Conservation (phyloP, 2,329 filamentous ascomycete genomes). For the Rosellinia necatrix region DNA sequence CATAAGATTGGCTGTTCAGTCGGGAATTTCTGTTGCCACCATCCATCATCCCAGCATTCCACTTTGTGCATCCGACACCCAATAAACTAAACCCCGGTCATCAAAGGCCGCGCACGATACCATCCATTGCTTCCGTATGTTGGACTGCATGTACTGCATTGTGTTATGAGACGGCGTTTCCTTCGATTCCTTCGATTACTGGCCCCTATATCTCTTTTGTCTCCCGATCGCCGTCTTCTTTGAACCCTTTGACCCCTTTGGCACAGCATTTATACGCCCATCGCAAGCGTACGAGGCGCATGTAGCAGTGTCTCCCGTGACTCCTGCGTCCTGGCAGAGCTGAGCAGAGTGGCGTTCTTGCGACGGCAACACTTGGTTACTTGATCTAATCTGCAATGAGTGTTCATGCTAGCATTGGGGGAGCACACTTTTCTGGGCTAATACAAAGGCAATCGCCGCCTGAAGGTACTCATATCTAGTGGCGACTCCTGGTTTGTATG, state of each 20-base stretch:
- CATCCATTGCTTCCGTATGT: neutral
- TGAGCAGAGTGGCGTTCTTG: neutral
- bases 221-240: neutral
- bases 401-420: neutral
- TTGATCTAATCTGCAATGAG: slow-evolving; percentile 5
- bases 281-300: neutral
- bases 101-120: neutral
- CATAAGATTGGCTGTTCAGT: no score
- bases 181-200: neutral
- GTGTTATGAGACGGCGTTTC: neutral
- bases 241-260: neutral
- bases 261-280: neutral
- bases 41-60: neutral
- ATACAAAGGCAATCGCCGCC: slow-evolving; percentile 11
- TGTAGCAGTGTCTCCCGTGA: neutral
- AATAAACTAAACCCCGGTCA: no score
- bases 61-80: no score
- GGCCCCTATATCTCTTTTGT: neutral
- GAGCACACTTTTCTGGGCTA: neutral
- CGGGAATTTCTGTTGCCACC: slow-evolving; percentile 7
- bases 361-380: neutral
- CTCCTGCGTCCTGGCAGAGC: neutral
- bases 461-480: slow-evolving; percentile 11
- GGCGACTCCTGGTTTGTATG: slow-evolving; percentile 6
- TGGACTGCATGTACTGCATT: neutral